phyloP scores from a whole-genome alignment of 176 grass and related monocot genomes.

The Avena atlantica region DNA sequence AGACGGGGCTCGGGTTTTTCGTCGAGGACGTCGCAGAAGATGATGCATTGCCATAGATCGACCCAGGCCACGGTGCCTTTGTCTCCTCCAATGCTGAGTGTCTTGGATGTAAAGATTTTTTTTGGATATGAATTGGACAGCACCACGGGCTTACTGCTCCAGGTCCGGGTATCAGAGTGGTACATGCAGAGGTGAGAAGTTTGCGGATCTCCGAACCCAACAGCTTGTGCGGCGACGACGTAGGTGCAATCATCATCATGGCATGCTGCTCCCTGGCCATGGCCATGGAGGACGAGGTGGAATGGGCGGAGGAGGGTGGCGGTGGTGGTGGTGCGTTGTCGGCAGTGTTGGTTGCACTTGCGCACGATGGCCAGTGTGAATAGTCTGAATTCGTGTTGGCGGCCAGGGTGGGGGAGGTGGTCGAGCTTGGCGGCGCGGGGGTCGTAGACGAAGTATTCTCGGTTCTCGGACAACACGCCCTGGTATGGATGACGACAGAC shows the following conservation, averaged over 20 bases:
- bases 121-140: background rate
- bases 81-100: slow-evolving; percentile 16
- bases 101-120: background rate
- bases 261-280: background rate
- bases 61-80: slow-evolving; percentile 25
- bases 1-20: background rate
- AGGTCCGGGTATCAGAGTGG: background rate
- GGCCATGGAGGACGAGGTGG: background rate
- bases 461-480: background rate
- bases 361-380: slow-evolving; percentile 18
- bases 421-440: slow-evolving; percentile 2
- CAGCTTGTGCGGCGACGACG: background rate
- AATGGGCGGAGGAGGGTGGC: background rate
- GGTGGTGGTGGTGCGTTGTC: background rate
- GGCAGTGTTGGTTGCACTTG: slow-evolving; percentile 6
- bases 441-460: slow-evolving; percentile 21
- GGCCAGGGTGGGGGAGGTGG: slow-evolving; percentile 4
- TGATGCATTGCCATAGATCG: background rate
- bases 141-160: background rate
- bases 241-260: slow-evolving; percentile 14
- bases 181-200: background rate
- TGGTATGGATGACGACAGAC: background rate
- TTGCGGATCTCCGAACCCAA: background rate
- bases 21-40: slow-evolving; percentile 17
- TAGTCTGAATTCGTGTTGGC: background rate